Conservation (phyloP, 2,329 filamentous ascomycete genomes). For the Hymenoscyphus occultus region DNA sequence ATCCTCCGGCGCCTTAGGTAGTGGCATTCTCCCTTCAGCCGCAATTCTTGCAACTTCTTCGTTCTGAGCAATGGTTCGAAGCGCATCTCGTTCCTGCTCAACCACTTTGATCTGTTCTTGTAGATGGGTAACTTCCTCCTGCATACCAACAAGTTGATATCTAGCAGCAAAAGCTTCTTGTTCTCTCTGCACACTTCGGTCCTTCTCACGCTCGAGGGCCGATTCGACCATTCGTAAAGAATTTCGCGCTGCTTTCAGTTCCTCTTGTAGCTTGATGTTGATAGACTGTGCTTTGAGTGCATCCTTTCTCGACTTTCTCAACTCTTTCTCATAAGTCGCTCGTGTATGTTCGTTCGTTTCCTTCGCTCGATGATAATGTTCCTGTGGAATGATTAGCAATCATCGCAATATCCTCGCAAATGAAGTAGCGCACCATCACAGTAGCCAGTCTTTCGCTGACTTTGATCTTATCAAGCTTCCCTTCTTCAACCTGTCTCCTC, state of each 20-base stretch:
- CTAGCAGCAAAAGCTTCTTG: conserved; percentile 67
- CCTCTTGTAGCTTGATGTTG: conserved; percentile 70
- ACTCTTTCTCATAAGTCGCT: conserved; percentile 70
- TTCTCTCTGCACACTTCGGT: conserved; percentile 58
- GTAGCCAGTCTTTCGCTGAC: conserved; percentile 65
- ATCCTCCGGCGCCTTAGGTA: conserved; percentile 55
- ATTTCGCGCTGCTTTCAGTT: conserved; percentile 60
- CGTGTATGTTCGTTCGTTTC: conserved; percentile 66
- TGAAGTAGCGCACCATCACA: conserved; percentile 58
- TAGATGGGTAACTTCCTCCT: conserved; percentile 65
- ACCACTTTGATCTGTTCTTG: conserved; percentile 61
- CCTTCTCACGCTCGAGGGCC: conserved; percentile 60
- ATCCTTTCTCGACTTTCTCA: conserved; percentile 66
- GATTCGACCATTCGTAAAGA: conserved; percentile 54
- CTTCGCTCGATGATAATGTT: conserved; percentile 67
- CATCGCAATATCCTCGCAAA: conserved; percentile 26
- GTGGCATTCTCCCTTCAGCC: conserved; percentile 65
- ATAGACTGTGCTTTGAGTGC: conserved; percentile 71
- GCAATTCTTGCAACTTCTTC: conserved; percentile 72
- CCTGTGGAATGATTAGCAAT: conserved; percentile 44
- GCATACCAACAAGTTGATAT: conserved; percentile 61
- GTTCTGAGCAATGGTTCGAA: conserved; percentile 68
- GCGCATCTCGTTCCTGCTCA: conserved; percentile 71
- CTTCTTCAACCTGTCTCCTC: conserved; percentile 60
- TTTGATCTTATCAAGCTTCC: conserved; percentile 61